Percentiles rank a stretch among this genome's conserved stretches.
These are phyloP conservation scores for Pyricularia pennisetigena DNA, from an alignment of 2,329 filamentous ascomycete species.

Conservation along the genomic window DNA sequence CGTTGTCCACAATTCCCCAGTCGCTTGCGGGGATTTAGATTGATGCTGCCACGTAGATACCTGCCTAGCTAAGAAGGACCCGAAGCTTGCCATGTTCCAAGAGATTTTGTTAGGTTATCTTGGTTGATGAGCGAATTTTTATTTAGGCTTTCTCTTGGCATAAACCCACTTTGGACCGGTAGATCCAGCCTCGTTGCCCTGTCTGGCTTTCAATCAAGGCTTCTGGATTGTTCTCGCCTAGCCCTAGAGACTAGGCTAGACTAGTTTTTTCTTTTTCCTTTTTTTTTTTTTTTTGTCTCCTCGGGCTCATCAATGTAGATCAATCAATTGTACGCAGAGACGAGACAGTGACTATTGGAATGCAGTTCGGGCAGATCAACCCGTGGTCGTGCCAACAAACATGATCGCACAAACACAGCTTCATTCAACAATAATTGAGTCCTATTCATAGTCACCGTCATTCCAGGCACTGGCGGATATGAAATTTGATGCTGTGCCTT, in stretches of 20 bases:
- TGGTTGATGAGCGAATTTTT: neutral
- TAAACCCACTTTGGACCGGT: neutral
- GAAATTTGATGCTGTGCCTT: neutral
- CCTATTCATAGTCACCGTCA: no score
- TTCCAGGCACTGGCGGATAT: neutral
- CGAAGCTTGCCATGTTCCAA: neutral
- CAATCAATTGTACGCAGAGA: neutral
- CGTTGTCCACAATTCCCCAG: neutral
- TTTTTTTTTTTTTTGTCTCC: neutral
- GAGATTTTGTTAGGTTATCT: neutral
- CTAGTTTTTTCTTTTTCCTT: no score
- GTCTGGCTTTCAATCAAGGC: neutral
- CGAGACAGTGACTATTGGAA: neutral
- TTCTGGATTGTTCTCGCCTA: neutral
- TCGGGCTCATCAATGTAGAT: neutral
- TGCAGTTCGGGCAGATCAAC: neutral
- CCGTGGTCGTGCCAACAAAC: neutral
- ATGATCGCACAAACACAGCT: neutral
- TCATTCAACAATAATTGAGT: neutral
- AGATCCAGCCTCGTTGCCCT: neutral
- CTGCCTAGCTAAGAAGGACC: neutral
- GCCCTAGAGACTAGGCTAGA: neutral
- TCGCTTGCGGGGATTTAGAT: neutral
- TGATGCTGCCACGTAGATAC: neutral
- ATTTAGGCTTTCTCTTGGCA: neutral